phyloP scores from a whole-genome alignment of 352 stramenopile species.

The Pythium aphanidermatum region DNA sequence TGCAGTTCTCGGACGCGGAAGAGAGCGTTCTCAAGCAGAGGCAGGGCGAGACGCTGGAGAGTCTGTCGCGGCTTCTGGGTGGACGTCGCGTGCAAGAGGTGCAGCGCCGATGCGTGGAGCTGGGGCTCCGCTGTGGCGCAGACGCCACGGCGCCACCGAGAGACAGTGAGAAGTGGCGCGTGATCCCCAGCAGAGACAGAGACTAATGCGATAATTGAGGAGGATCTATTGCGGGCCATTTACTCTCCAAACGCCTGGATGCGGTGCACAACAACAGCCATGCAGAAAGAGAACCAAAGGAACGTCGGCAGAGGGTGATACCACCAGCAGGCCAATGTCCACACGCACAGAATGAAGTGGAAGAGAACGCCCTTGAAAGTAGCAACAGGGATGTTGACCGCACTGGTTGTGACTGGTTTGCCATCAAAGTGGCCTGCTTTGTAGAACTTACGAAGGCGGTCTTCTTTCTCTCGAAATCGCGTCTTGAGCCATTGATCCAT shows the following conservation, averaged over 20 bases:
- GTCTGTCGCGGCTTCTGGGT: slow-evolving; percentile 26
- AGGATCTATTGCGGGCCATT: too few relatives aligned
- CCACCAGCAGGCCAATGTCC: slow-evolving; percentile 24
- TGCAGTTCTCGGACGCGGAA: slow-evolving; percentile 40
- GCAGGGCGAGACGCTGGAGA: slow-evolving; percentile 32
- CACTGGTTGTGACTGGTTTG: slow-evolving; percentile 16
- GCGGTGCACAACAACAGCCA: slow-evolving; percentile 38
- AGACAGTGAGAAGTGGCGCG: slow-evolving; percentile 43
- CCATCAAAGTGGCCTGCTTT: slow-evolving; percentile 17
- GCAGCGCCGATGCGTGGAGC: slow-evolving; percentile 42
- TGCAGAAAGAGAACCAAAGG: slow-evolving; percentile 36
- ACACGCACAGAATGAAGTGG: slow-evolving; percentile 31
- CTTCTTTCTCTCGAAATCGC: slow-evolving; percentile 69
- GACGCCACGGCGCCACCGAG: slow-evolving; percentile 21
- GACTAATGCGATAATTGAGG: slow-evolving; percentile 1
- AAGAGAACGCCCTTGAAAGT: slow-evolving; percentile 25
- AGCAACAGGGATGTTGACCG: slow-evolving; percentile 20
- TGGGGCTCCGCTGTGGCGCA: slow-evolving; percentile 43
- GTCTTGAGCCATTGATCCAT: slow-evolving; percentile 61
- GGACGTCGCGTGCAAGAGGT: slow-evolving; percentile 35
- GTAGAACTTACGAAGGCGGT: slow-evolving; percentile 63
- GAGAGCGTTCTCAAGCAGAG: slow-evolving; percentile 39
- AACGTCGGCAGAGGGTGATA: slow-evolving; percentile 28
- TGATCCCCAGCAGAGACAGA: neutral
- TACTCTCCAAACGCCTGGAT: slow-evolving; percentile 39